Evolutionary conservation across 208 protist species (phyloP), one percentile per base, ranked within the genome.

Genomic region (Wallacemonas sp.): DNA sequence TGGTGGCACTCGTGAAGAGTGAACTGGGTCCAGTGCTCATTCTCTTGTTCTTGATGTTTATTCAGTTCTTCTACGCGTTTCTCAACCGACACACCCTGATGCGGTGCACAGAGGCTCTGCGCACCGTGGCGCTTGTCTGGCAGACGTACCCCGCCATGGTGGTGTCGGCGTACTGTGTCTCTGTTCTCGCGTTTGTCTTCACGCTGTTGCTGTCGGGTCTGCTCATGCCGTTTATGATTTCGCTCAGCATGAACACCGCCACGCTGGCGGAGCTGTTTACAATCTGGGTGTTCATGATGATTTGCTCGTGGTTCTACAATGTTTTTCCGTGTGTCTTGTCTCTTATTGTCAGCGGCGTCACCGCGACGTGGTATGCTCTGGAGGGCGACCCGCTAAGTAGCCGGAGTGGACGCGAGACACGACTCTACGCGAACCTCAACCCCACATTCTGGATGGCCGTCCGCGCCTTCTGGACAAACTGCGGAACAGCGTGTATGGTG

Each of bases 21-120:
- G 33, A 55, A 29, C 21, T 68, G 19, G 8, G 50, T 39, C 34
- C 33, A n/a, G 72, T 62, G 12, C 17, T 83, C 44, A 1, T 71
- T 26, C 22, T 79, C 0, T 24, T 73, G 13, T 6, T 69, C 19
- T 46, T 74, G 32, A 42, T 44, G 15, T 55, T 46, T 29, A 3
- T 83, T 4, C 66, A 79, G 21, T 39, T 53, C 15, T 46, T 83
- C 17, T 77, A 73, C 65, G 21, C 82, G 21, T 83, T 69, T 41
- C 34, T 65, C 9, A 57, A 57, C 38, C 50, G 50, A 3, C 50
- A 57, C 55, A 62, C 34, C n/a, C 38, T 62, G 37, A 62, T 62
- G 55, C 34, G 55, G 24, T 48, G 38, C 37, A 62, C 55, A 12
- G 55, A 44, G 22, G 36, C 55, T 4, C 10, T 62, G 21, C n/a